phyloP scores from a whole-genome alignment of 2,329 filamentous ascomycete genomes.

The Elsinoe arachidis region DNA sequence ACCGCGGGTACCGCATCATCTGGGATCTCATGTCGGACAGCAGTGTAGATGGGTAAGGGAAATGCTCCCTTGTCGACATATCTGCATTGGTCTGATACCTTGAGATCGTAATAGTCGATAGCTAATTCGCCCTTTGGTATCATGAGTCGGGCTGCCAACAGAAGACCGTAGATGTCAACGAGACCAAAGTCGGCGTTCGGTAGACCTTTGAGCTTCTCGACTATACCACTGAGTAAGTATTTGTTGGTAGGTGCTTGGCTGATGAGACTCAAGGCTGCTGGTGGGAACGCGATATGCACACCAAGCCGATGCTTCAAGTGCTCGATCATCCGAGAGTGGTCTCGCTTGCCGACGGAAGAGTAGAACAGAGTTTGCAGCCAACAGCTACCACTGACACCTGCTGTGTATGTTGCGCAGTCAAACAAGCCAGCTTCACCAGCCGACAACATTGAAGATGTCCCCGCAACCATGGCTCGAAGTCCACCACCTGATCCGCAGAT shows the following conservation, averaged over 20 bases:
- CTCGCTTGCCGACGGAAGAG: conserved; percentile 63
- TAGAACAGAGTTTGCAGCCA: conserved; percentile 89
- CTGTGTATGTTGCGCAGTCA: conserved; percentile 89
- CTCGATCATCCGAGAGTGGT: conserved; percentile 62
- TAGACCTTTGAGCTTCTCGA: conserved; percentile 85
- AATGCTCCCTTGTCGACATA: conserved; percentile 70
- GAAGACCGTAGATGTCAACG: conserved; percentile 84
- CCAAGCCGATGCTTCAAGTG: conserved; percentile 80
- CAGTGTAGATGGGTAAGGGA: conserved; percentile 90
- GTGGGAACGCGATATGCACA: conserved; percentile 88
- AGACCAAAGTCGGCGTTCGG: conserved; percentile 74
- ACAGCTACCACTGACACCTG: conserved; percentile 90
- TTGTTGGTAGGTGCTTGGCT: conserved; percentile 91
- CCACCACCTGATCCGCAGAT: conserved; percentile 93
- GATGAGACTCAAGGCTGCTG: conserved; percentile 68
- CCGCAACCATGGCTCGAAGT: conserved; percentile 79
- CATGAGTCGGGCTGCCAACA: conserved; percentile 74
- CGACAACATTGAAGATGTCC: conserved; percentile 77
- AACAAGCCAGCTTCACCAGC: conserved; percentile 80
- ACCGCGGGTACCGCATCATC: conserved; percentile 34
- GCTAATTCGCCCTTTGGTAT: conserved; percentile 78
- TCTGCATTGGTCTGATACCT: conserved; percentile 76
- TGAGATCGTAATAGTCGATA: conserved; percentile 71
- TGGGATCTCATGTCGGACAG: conserved; percentile 91
- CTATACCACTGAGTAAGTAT: conserved; percentile 73